These are phyloP conservation scores for Cucumis cinereus DNA, from an alignment of 306 rosid genomes.

Conservation along the genomic window DNA sequence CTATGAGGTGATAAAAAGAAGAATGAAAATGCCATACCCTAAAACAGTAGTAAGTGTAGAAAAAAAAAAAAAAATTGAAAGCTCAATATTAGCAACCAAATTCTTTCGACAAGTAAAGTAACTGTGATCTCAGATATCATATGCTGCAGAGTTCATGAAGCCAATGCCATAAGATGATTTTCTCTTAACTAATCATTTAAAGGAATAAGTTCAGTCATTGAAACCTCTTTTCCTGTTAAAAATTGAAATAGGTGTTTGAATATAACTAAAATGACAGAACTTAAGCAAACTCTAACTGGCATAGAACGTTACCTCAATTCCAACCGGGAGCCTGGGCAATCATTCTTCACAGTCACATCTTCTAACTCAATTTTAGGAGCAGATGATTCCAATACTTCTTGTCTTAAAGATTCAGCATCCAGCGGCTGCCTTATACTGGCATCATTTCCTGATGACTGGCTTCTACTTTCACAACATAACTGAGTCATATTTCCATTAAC, in stretches of 20 bases:
- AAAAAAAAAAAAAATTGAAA: neutral
- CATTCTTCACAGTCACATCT: slow-evolving; percentile 21
- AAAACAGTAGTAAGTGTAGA: neutral
- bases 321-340: slow-evolving; percentile 28
- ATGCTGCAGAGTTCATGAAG: neutral
- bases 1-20: neutral
- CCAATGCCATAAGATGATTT: neutral
- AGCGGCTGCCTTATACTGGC: slow-evolving; percentile 11
- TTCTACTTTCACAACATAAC: slow-evolving; percentile 25
- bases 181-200: neutral
- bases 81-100: neutral
- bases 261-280: neutral
- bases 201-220: neutral
- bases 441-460: slow-evolving; percentile 22
- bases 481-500: slow-evolving; percentile 36
- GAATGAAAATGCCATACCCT: neutral
- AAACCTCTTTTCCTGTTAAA: neutral
- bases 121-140: neutral
- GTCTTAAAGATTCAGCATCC: slow-evolving; percentile 21
- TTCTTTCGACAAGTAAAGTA: neutral
- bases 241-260: neutral
- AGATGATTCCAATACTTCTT: slow-evolving; percentile 22
- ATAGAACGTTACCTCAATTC: slow-evolving; percentile 46
- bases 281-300: neutral
- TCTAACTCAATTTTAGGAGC: slow-evolving; percentile 32